These are phyloP conservation scores for Capsicum pubescens DNA, from an alignment of 257 asterid species.

Conservation along the genomic window DNA sequence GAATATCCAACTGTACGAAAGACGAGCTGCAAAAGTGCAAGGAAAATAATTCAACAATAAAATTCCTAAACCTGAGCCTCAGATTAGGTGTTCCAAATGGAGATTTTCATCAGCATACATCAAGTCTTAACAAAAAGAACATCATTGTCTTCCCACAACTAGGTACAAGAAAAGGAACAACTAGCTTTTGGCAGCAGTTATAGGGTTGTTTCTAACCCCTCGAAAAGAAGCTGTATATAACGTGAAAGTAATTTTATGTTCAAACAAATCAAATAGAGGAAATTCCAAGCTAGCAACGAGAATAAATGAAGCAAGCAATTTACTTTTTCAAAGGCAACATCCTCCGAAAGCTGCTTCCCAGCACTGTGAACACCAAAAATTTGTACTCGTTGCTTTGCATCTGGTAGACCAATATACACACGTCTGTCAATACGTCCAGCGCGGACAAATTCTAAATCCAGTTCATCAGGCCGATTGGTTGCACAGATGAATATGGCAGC, in stretches of 20 bases:
- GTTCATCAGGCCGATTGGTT: constrained; percentile 95
- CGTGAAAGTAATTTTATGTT: constrained; percentile 23
- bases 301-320: constrained; percentile 31
- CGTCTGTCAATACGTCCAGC: constrained; percentile 97
- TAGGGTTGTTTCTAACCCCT: constrained; percentile 13
- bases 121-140: background rate
- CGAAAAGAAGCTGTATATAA: constrained; percentile 18
- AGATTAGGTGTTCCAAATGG: background rate
- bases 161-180: constrained; percentile 2
- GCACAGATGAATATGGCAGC: constrained; percentile 96
- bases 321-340: constrained; percentile 90
- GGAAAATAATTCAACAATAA: constrained; percentile 1
- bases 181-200: background rate
- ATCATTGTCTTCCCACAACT: background rate
- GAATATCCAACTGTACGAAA: constrained; percentile 99
- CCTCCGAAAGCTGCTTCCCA: constrained; percentile 83
- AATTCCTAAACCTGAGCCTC: constrained; percentile 21
- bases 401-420: constrained; percentile 91
- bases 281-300: constrained; percentile 17
- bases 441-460: constrained; percentile 83
- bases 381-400: constrained; percentile 90
- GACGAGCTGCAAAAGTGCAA: constrained; percentile 65
- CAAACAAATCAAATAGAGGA: constrained; percentile 25
- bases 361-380: constrained; percentile 96
- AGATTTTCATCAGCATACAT: background rate